Base-by-base conservation (phyloP, 83 land plant genomes). In the Diphasiastrum complanatum region DNA sequence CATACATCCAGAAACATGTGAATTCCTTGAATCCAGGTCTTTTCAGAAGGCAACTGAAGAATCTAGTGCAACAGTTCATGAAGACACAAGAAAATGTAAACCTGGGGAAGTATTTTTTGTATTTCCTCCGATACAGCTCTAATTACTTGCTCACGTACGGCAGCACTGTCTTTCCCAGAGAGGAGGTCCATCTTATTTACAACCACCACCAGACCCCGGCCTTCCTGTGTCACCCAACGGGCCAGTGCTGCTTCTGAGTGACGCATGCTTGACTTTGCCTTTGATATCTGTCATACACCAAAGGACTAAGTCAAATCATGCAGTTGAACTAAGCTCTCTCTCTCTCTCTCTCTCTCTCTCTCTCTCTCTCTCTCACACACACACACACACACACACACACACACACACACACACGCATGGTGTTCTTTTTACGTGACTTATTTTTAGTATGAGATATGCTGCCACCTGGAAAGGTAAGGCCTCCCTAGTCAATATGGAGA, bases 111-210 rank as follows among this genome's bases (percentile, higher is more conserved):
- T 58, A 83, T 67, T 23, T 63, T 79, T 50, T 89, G 89, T 51
- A 95, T 80, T 75, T 95, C 99, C 74, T 80, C 65, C 36, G 92
- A 87, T 50, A 95, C 96, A 30, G 83, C 83, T 33, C 80, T 64
- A 73, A 78, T 76, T 70, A 95, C 89, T 40, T 77, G 70, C 48
- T 79, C 70, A 53, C 77, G 70, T n/a, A 82, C 52, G 18, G 75
- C 64, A 5, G 83, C 73, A 60, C 80, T 78, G 27, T 74, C 51
- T 45, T 75, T 85, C 29, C 89, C 89, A 47, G 75, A 76, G 18
- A 95, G 68, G 56, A 89, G 81, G 75, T 95, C 99, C 92, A 95
- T 95, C 74, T 95, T 95, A 67, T 95, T 95, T 47, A 95, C 99
- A 41, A 95, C 80, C 12, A 95, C 81, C 25, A 95, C 83, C 26